Evolutionary conservation across 2,329 filamentous ascomycete genomes (phyloP).

Genomic region (Coniochaeta sp.): DNA sequence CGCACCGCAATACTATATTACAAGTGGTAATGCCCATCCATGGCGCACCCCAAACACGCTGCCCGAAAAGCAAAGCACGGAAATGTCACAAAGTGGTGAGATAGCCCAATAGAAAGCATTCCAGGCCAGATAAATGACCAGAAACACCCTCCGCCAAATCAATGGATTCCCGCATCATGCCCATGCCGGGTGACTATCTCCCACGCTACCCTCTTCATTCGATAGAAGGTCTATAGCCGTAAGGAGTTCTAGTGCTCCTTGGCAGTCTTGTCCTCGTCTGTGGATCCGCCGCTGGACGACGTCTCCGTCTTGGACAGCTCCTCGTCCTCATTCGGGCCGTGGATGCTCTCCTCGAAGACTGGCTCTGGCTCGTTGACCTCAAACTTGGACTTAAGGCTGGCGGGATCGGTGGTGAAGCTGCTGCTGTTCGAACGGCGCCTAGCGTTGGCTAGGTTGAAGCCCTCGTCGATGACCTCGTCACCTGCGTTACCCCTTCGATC

Average conservation of each 20-base stretch:
- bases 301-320: conserved; percentile 48
- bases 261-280: conserved; percentile 38
- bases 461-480: conserved; percentile 76
- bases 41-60: background rate
- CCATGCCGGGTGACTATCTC: conserved; percentile 2
- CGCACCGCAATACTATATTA: background rate
- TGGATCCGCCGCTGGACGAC: conserved; percentile 51
- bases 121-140: background rate
- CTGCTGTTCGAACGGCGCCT: conserved; percentile 92
- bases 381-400: conserved; percentile 93
- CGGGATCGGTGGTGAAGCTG: conserved; percentile 59
- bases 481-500: conserved; percentile 67
- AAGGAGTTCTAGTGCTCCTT: conserved; percentile 12
- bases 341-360: conserved; percentile 81
- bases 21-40: background rate
- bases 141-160: conserved; percentile 5
- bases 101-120: conserved; percentile 1
- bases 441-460: conserved; percentile 76
- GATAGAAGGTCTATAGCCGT: background rate
- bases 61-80: background rate
- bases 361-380: conserved; percentile 84
- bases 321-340: conserved; percentile 55
- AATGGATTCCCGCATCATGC: conserved; percentile 9
- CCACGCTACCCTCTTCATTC: background rate
- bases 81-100: background rate